Percentiles rank a stretch among this genome's conserved stretches.
phyloP scores from a whole-genome alignment of 345 rosid genomes.

The Rhodamnia rubescens region DNA sequence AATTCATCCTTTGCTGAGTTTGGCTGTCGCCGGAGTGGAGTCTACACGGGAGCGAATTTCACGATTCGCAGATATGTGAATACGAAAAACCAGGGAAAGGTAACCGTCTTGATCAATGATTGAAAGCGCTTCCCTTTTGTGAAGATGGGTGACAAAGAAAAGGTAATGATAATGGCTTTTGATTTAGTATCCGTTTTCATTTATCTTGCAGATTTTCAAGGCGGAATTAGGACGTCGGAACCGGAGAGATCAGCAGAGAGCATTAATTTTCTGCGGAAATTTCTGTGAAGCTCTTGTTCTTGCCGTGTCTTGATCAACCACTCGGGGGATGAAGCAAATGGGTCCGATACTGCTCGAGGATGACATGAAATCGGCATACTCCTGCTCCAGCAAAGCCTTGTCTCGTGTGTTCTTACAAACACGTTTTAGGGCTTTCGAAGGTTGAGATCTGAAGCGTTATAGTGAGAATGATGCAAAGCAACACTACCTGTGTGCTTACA shows the following conservation, averaged over 20 bases:
- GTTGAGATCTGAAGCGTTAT: neutral
- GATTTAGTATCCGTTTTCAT: neutral
- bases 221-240: neutral
- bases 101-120: neutral
- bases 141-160: neutral
- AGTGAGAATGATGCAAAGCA: neutral
- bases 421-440: neutral
- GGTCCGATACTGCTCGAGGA: too few relatives aligned
- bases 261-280: neutral
- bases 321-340: neutral
- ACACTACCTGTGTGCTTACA: neutral
- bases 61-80: neutral
- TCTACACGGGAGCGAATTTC: neutral
- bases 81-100: neutral
- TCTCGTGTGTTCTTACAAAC: neutral
- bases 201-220: neutral
- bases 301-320: rapidly evolving
- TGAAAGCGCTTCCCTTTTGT: neutral
- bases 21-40: neutral
- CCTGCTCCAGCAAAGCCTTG: neutral
- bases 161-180: neutral
- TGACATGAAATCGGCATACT: neutral
- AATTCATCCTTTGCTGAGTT: constrained; percentile 46
- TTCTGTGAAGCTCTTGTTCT: neutral
- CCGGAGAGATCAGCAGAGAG: neutral